Percentiles rank a stretch among this genome's conserved stretches.
These are phyloP conservation scores for Cylindrotheca closterium DNA, from an alignment of 108 stramenopile species.

Conservation along the genomic window DNA sequence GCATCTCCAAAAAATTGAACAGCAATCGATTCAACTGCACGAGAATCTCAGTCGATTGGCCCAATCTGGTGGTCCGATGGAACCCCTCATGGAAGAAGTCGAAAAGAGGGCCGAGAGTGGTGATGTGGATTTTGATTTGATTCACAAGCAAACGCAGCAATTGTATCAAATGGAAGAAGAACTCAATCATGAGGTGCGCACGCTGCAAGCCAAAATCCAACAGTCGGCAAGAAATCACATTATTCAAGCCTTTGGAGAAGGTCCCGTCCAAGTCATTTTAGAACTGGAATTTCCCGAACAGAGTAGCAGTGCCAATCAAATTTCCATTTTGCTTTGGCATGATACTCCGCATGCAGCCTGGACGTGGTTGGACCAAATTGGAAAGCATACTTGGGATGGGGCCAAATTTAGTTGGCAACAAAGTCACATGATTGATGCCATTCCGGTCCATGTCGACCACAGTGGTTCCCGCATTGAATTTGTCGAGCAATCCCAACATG, in stretches of 20 bases:
- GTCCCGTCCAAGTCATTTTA: constrained; percentile 44
- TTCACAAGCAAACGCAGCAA: constrained; percentile 33
- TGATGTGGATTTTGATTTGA: constrained; percentile 26
- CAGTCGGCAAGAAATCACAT: constrained; percentile 36
- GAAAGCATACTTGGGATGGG: constrained; percentile 41
- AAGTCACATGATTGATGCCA: constrained; percentile 24
- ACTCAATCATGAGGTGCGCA: constrained; percentile 34
- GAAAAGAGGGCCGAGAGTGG: constrained; percentile 4
- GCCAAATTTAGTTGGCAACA: constrained; percentile 35
- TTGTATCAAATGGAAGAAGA: constrained; percentile 44
- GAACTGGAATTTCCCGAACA: constrained; percentile 33
- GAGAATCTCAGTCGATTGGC: constrained; percentile 33
- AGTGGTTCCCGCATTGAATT: constrained; percentile 28
- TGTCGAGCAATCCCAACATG: constrained; percentile 31
- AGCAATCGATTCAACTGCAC: constrained; percentile 44
- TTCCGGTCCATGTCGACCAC: not conserved
- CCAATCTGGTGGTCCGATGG: constrained; percentile 16
- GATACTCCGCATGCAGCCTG: constrained; percentile 59
- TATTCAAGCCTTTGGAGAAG: constrained; percentile 41
- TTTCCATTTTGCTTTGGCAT: constrained; percentile 45
- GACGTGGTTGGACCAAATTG: constrained; percentile 51
- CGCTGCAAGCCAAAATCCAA: constrained; percentile 46
- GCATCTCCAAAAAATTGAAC: constrained; percentile 48
- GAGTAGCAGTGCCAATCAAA: constrained; percentile 4
- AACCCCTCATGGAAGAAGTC: not conserved